These are phyloP conservation scores for Tuber indicum DNA, from an alignment of 495 filamentous ascomycete genomes.

Conservation along the genomic window DNA sequence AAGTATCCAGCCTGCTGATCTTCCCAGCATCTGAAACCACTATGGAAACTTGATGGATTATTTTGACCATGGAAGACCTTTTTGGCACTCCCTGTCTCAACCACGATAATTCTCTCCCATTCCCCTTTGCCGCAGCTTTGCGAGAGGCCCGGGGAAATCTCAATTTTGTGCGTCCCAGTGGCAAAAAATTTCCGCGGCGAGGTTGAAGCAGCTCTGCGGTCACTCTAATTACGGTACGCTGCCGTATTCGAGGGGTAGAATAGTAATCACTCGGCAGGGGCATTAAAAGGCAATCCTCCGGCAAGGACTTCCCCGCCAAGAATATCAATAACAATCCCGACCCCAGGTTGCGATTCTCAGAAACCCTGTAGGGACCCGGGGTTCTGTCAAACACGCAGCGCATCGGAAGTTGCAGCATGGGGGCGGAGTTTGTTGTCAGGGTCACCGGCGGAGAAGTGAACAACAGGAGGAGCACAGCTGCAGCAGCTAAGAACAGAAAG, in stretches of 20 bases:
- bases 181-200: not conserved
- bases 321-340: not conserved
- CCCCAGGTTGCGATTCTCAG: not conserved
- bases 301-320: not conserved
- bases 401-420: conserved; percentile 3
- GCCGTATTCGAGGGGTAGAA: not conserved
- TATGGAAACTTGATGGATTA: not conserved
- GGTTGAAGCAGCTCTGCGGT: not conserved
- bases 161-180: not conserved
- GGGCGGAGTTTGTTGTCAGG: not conserved
- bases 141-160: not conserved
- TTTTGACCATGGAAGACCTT: not conserved
- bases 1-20: not conserved
- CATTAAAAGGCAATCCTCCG: not conserved
- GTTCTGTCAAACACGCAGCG: not conserved
- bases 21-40: not conserved
- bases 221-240: not conserved
- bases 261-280: not conserved
- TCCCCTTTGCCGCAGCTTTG: not conserved
- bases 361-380: not conserved
- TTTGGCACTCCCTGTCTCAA: not conserved
- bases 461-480: not conserved
- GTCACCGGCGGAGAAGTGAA: not conserved
- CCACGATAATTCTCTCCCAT: not conserved
- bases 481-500: not conserved